Percentiles rank a stretch among this genome's conserved stretches.
Conservation (phyloP, 139 green algal species). For the Coelastrella sp. region DNA sequence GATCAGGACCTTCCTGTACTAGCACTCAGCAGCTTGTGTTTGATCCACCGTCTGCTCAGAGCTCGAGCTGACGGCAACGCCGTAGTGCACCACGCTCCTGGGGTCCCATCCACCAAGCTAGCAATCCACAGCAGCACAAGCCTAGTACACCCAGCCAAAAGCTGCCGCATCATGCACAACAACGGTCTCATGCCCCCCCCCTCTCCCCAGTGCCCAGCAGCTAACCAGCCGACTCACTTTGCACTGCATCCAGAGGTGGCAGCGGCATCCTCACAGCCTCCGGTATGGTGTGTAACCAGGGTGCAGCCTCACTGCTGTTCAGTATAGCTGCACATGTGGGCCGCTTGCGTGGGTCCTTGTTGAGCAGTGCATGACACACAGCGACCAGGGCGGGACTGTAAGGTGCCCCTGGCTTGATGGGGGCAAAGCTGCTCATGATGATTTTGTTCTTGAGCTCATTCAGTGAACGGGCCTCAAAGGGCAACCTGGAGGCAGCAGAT, state of each 20-base stretch:
- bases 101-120: too few species aligned
- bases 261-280: conserved; percentile 26
- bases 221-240: neutral
- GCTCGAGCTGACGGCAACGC: too few species aligned
- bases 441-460: conserved; percentile 72
- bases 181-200: too few species aligned
- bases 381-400: conserved; percentile 39
- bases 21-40: too few species aligned
- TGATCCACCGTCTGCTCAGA: too few species aligned
- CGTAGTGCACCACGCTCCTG: too few species aligned
- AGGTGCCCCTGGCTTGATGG: conserved; percentile 5
- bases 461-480: conserved; percentile 74
- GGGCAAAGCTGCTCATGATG: conserved; percentile 53
- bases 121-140: too few species aligned
- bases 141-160: too few species aligned
- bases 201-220: too few species aligned
- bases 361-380: conserved; percentile 39
- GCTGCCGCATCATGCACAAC: too few species aligned
- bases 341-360: conserved; percentile 24
- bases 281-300: conserved; percentile 44
- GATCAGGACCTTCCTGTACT: too few species aligned
- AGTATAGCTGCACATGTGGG: conserved; percentile 48
- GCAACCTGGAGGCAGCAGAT: conserved; percentile 55
- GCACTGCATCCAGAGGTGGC: conserved; percentile 31
- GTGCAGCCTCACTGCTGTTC: conserved; percentile 44